Evolutionary conservation across 192 early-diverging fungal genomes (phyloP), one percentile per base, ranked within the genome.

Genomic region (Backusella circina): DNA sequence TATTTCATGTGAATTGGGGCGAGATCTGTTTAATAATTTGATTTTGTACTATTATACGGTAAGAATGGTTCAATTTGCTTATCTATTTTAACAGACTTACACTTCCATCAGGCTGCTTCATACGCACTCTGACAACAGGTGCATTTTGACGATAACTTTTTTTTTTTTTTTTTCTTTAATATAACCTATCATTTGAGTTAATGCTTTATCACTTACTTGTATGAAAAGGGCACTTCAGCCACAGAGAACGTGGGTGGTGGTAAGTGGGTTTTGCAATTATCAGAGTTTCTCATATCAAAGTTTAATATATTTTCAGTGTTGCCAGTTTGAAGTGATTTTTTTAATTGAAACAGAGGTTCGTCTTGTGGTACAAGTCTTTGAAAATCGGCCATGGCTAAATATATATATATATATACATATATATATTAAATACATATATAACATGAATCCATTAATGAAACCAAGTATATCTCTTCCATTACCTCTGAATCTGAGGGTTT

Each of bases 401-500:
- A 32, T 8, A 30, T 54, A 67, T 39, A 10, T 13, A 67, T 16
- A 31, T 5, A 47, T 21, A n/a, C n/a, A n/a, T n/a, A n/a, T n/a
- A n/a, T n/a, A n/a, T n/a, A n/a, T n/a, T n/a, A n/a, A n/a, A n/a
- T n/a, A n/a, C n/a, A n/a, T n/a, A n/a, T n/a, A n/a, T n/a, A n/a
- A n/a, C n/a, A n/a, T n/a, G n/a, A n/a, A n/a, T n/a, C n/a, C n/a
- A n/a, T n/a, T n/a, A n/a, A n/a, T n/a, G n/a, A n/a, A n/a, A n/a
- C n/a, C n/a, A n/a, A n/a, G n/a, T n/a, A 50, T 28, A 47, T 67
- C 18, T 33, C 3, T 26, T 1, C n/a, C 51, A 71, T 28, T 79
- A 91, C 91, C 86, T 86, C 90, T 70, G 73, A 92, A 92, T 9
- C 91, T 81, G 51, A 85, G 83, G 13, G 90, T 91, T 47, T 90